phyloP scores from a whole-genome alignment of 1,139 yeast genomes.

The Lodderomyces parapsilosis region DNA sequence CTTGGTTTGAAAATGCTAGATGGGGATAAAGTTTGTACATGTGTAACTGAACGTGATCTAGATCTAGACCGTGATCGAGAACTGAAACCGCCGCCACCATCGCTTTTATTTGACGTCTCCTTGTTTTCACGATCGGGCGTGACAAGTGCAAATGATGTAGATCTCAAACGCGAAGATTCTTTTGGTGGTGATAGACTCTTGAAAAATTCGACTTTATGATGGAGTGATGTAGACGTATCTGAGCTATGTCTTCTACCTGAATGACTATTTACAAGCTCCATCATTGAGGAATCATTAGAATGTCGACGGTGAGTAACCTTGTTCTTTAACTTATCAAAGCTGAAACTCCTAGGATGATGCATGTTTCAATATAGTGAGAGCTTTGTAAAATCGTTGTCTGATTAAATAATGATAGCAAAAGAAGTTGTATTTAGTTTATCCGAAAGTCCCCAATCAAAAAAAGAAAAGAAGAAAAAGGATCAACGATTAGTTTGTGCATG shows the following conservation, averaged over 20 bases:
- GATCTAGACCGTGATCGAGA: slow-evolving; percentile 11
- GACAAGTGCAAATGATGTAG: slow-evolving; percentile 6
- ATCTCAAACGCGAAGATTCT: slow-evolving; percentile 8
- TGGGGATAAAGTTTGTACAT: slow-evolving; percentile 10
- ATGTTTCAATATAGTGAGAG: neutral
- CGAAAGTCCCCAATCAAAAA: too few relatives aligned
- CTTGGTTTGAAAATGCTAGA: slow-evolving; percentile 15
- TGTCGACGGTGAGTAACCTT: slow-evolving; percentile 18
- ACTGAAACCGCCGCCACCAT: neutral
- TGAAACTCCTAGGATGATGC: slow-evolving; percentile 14
- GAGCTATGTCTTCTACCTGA: slow-evolving; percentile 7
- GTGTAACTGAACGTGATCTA: slow-evolving; percentile 4
- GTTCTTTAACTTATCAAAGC: slow-evolving; percentile 20
- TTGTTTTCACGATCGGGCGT: slow-evolving; percentile 1
- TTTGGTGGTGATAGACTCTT: slow-evolving; percentile 2
- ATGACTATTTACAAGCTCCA: slow-evolving; percentile 14
- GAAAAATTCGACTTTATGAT: slow-evolving; percentile 2
- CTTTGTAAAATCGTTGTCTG: too few relatives aligned
- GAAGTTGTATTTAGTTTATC: too few relatives aligned
- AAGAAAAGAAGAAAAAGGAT: too few relatives aligned
- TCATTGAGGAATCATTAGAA: slow-evolving; percentile 17
- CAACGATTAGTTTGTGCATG: too few relatives aligned
- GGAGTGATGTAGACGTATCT: neutral
- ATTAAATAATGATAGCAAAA: too few relatives aligned
- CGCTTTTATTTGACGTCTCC: neutral